phyloP scores from a whole-genome alignment of 768 basidiomycete species.

The Cystofilobasidium ferigula region DNA sequence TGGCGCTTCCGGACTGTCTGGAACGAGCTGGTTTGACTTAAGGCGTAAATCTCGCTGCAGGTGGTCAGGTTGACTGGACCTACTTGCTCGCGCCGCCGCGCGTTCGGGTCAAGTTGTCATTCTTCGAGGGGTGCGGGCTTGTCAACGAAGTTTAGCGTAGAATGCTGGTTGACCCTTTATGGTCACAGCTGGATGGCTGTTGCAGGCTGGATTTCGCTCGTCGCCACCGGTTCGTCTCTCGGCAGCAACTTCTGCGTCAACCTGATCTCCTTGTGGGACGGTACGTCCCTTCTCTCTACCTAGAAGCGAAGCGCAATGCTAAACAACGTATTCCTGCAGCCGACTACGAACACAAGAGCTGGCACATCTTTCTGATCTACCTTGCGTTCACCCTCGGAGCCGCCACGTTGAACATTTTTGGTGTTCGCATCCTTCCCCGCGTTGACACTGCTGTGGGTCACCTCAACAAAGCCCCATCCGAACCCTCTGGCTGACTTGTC shows the following conservation, averaged over 20 bases:
- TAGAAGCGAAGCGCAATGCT: too few relatives aligned
- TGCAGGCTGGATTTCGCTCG: constrained; percentile 34
- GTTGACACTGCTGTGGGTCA: constrained; percentile 30
- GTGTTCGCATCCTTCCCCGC: constrained; percentile 30
- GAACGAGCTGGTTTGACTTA: too few relatives aligned
- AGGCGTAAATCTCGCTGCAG: too few relatives aligned
- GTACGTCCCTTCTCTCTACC: too few relatives aligned
- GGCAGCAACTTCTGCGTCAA: constrained; percentile 25
- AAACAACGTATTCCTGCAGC: too few relatives aligned
- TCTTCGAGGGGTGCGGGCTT: constrained; percentile 6
- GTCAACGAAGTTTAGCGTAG: too few relatives aligned
- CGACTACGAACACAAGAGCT: constrained; percentile 29
- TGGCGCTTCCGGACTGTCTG: too few relatives aligned
- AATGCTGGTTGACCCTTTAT: too few relatives aligned
- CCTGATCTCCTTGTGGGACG: not conserved
- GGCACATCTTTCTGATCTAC: constrained; percentile 34
- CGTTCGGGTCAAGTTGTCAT: not conserved
- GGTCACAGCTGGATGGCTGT: constrained; percentile 33
- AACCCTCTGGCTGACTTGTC: too few relatives aligned
- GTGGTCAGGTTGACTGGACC: not conserved
- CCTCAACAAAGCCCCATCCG: too few relatives aligned
- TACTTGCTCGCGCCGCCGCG: not conserved
- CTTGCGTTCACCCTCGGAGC: constrained; percentile 32
- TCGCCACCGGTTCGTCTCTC: constrained; percentile 32
- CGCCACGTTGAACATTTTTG: constrained; percentile 30